Evolutionary conservation across 768 basidiomycete genomes (phyloP), one percentile per base, ranked within the genome.

Genomic region (Leccinum rimulosum): DNA sequence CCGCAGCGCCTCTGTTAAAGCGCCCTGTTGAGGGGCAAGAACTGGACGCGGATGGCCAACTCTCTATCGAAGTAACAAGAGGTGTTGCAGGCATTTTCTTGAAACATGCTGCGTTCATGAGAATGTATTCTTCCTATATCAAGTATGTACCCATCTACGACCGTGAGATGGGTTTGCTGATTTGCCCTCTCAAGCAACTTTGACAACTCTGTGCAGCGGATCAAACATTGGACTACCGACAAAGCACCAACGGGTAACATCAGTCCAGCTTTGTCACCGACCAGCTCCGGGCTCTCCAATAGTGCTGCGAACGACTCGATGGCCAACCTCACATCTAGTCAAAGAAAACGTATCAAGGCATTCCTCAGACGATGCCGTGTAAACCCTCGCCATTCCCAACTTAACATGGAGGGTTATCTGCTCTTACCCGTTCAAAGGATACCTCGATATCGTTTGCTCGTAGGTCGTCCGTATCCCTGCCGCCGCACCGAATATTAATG

Each of bases 81-180:
- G 81, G 84, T 14, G 88, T 99, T 38, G 95, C 92, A 7, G 82
- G 88, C 58, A 94, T 92, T 50, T 99, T 98, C 74, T 77, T 93
- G 56, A 91, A 89, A 55, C 95, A 99, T 73, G 92, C 94, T 31
- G 94, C 96, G 4, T 98, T 98, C 79, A 93, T 99, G 92, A 92
- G 81, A 77, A 98, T 98, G 90, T 99, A 99, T 73, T 95, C 94
- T 33, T 91, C 89, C 48, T 99, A 98, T 72, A 96, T 96, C 80
- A 98, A 98, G 93, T 94, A 71, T 70, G 89, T 75, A 40, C 3
- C 9, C 57, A 54, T 51, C 62, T 43, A 9, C 60, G 9, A 58
- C 40, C 52, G 36, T 52, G 52, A 52, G 45, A 35, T 49, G 15
- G 12, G 40, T 55, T 36, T 56, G 57, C 64, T 72, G 43, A 64